phyloP scores from a whole-genome alignment of 345 rosid genomes.

The Erucastrum elatum region DNA sequence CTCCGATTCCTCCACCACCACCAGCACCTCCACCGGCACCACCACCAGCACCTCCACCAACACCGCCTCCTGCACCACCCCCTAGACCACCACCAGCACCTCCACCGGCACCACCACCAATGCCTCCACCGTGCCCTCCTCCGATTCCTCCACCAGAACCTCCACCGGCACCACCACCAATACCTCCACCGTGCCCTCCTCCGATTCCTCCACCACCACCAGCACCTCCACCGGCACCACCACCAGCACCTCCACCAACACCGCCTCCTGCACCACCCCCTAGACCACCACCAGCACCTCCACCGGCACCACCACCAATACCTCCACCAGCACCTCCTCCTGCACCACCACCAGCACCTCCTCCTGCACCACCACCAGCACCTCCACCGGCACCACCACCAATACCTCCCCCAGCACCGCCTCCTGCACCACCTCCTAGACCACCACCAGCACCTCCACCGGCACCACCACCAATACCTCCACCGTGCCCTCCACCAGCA shows the following conservation, averaged over 20 bases:
- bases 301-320: slow-evolving; percentile 17
- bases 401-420: slow-evolving; percentile 30
- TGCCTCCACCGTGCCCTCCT: neutral
- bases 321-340: slow-evolving; percentile 33
- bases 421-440: neutral
- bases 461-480: slow-evolving; percentile 31
- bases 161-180: slow-evolving; percentile 13
- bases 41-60: slow-evolving; percentile 28
- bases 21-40: slow-evolving; percentile 18
- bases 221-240: slow-evolving; percentile 30
- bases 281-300: slow-evolving; percentile 30
- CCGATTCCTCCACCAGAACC: slow-evolving; percentile 6
- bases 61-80: slow-evolving; percentile 24
- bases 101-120: slow-evolving; percentile 14
- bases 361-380: neutral
- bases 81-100: slow-evolving; percentile 36
- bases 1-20: neutral
- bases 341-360: neutral
- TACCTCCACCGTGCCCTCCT: neutral
- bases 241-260: slow-evolving; percentile 13
- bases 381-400: slow-evolving; percentile 29
- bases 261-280: slow-evolving; percentile 30
- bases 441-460: neutral
- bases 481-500: slow-evolving; percentile 12
- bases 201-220: neutral